A percentile compares a stretch with the other conserved stretches of the same genome.
phyloP scores from a whole-genome alignment of 1,284 basidiomycete genomes.

The Moniliophthora roreri region DNA sequence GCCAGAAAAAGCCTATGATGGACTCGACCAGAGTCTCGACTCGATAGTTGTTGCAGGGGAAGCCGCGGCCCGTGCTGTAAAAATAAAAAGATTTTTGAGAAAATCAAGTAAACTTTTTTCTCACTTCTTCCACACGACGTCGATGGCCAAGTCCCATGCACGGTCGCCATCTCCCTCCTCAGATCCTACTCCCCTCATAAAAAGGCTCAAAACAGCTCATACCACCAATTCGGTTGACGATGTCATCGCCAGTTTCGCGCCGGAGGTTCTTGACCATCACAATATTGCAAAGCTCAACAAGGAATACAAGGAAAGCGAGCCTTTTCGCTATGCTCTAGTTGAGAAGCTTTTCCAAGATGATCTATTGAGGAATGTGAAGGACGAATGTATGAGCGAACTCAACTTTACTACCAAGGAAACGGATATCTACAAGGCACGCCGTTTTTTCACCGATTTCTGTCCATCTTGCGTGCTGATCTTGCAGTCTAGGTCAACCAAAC shows the following conservation, averaged over 20 bases:
- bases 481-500: constrained; percentile 87
- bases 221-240: constrained; percentile 22
- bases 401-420: constrained; percentile 97
- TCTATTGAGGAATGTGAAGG: constrained; percentile 73
- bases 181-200: background rate
- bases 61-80: too few species aligned
- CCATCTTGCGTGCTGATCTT: constrained; percentile 2
- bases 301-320: constrained; percentile 60
- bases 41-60: too few species aligned
- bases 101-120: too few species aligned
- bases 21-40: too few species aligned
- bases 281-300: constrained; percentile 55
- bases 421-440: constrained; percentile 92
- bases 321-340: constrained; percentile 86
- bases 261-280: constrained; percentile 55
- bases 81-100: too few species aligned
- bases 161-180: background rate
- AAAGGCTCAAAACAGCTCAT: constrained; percentile 5
- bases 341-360: constrained; percentile 85
- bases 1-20: too few species aligned
- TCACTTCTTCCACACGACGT: background rate
- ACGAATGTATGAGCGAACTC: constrained; percentile 83
- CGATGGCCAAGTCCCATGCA: constrained; percentile 3
- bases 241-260: constrained; percentile 43
- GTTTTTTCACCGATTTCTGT: constrained; percentile 7